Evolutionary conservation across 805 yeast genomes (phyloP).

Genomic region (Spathaspora sp.): DNA sequence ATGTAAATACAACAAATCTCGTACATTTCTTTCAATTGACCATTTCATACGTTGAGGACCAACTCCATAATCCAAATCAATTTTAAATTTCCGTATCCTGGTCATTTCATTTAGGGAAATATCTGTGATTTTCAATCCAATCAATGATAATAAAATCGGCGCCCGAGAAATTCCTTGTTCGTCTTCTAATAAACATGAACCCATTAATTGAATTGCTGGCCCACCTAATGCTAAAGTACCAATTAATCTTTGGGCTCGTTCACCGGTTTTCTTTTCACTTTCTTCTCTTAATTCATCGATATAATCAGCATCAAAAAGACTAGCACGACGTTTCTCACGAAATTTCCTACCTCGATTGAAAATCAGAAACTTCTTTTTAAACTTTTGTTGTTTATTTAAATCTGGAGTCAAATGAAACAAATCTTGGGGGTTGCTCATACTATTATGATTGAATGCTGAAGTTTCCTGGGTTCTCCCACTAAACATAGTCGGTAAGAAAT

Average conservation of each 20-base stretch:
- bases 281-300: slow-evolving; percentile 11
- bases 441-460: slow-evolving; percentile 3
- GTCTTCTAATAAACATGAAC: slow-evolving; percentile 71
- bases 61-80: slow-evolving; percentile 89
- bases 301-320: slow-evolving; percentile 11
- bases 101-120: slow-evolving; percentile 36
- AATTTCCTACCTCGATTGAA: slow-evolving; percentile 18
- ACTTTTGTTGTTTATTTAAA: slow-evolving; percentile 15
- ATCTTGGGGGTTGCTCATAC: background rate
- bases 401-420: slow-evolving; percentile 10
- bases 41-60: slow-evolving; percentile 77
- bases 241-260: slow-evolving; percentile 32
- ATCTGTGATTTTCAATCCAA: slow-evolving; percentile 62
- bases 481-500: slow-evolving; percentile 12
- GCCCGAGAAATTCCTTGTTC: slow-evolving; percentile 76
- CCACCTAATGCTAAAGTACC: slow-evolving; percentile 56
- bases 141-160: slow-evolving; percentile 71
- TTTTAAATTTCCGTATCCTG: slow-evolving; percentile 46
- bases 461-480: slow-evolving; percentile 6
- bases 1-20: slow-evolving; percentile 71
- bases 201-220: slow-evolving; percentile 72
- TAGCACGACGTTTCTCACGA: slow-evolving; percentile 18
- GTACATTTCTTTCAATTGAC: slow-evolving; percentile 69
- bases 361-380: slow-evolving; percentile 17
- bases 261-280: slow-evolving; percentile 26